phyloP scores from a whole-genome alignment of 306 rosid species.

The Pyrus pyrifolia region DNA sequence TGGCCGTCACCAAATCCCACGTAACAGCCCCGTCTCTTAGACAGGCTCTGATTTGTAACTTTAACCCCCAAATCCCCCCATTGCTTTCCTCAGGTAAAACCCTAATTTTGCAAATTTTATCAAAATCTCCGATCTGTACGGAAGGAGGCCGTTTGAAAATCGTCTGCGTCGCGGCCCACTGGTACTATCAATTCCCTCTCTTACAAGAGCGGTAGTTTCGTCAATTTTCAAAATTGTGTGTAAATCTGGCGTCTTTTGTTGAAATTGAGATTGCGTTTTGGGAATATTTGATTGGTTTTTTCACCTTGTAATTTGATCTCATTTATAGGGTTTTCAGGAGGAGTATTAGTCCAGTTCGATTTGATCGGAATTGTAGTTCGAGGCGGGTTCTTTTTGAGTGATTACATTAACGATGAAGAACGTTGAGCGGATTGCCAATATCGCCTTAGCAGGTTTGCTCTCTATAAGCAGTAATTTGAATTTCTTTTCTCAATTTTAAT shows the following conservation, averaged over 20 bases:
- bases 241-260: neutral
- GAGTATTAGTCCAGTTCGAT: constrained; percentile 28
- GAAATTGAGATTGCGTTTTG: neutral
- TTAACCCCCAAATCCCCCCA: neutral
- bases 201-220: neutral
- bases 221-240: neutral
- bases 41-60: neutral
- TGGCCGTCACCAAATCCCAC: constrained; percentile 15
- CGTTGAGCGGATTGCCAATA: constrained; percentile 76
- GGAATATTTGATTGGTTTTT: neutral
- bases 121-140: constrained; percentile 50
- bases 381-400: constrained; percentile 5
- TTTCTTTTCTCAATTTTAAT: neutral
- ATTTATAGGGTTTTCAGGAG: constrained; percentile 33
- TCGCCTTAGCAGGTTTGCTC: constrained; percentile 73
- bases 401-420: constrained; percentile 49
- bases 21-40: neutral
- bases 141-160: constrained; percentile 14
- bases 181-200: constrained; percentile 17
- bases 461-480: neutral
- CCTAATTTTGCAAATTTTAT: constrained; percentile 41
- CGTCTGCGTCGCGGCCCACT: constrained; percentile 24
- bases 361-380: constrained; percentile 26
- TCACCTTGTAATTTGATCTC: constrained; percentile 2
- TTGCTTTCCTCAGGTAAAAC: constrained; percentile 33